Percentiles rank a stretch among this genome's conserved stretches.
phyloP scores from a whole-genome alignment of 108 stramenopile genomes.

The Skeletonema tropicum region DNA sequence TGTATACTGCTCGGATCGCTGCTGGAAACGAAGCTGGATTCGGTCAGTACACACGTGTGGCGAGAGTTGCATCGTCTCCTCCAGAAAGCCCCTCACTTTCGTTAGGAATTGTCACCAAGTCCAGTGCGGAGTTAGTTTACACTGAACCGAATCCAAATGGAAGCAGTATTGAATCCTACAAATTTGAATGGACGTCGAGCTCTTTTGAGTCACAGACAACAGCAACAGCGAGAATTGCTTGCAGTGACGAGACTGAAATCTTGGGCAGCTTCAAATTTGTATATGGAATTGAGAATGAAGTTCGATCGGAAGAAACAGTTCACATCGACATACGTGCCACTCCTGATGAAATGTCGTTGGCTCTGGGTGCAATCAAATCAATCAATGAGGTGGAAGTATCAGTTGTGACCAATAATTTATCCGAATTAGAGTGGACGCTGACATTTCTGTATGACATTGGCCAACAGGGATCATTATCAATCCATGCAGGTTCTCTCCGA shows the following conservation, averaged over 20 bases:
- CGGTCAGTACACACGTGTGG: constrained; percentile 46
- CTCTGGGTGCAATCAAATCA: constrained; percentile 18
- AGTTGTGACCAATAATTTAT: constrained; percentile 11
- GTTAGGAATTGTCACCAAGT: constrained; percentile 35
- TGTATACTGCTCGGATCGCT: constrained; percentile 43
- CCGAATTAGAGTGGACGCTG: constrained; percentile 32
- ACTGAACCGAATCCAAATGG: constrained; percentile 41
- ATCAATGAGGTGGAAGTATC: constrained; percentile 25
- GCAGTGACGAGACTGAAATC: constrained; percentile 33
- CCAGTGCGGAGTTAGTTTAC: constrained; percentile 35
- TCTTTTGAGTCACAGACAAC: constrained; percentile 21
- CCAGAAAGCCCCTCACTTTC: constrained; percentile 31
- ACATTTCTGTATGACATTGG: constrained; percentile 30
- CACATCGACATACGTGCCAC: constrained; percentile 27
- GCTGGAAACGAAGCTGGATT: constrained; percentile 50
- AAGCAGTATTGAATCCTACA: constrained; percentile 45
- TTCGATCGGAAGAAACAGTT: constrained; percentile 15
- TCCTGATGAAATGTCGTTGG: constrained; percentile 20
- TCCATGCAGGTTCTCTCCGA: constrained; percentile 30
- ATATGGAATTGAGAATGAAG: constrained; percentile 23
- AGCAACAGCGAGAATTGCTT: constrained; percentile 26
- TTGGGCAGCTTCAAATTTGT: constrained; percentile 27
- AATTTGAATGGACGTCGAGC: constrained; percentile 56
- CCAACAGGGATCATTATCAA: constrained; percentile 10
- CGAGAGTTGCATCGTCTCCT: constrained; percentile 14